These are phyloP conservation scores for Lathyrus aphaca DNA, from an alignment of 306 rosid genomes.

Conservation along the genomic window DNA sequence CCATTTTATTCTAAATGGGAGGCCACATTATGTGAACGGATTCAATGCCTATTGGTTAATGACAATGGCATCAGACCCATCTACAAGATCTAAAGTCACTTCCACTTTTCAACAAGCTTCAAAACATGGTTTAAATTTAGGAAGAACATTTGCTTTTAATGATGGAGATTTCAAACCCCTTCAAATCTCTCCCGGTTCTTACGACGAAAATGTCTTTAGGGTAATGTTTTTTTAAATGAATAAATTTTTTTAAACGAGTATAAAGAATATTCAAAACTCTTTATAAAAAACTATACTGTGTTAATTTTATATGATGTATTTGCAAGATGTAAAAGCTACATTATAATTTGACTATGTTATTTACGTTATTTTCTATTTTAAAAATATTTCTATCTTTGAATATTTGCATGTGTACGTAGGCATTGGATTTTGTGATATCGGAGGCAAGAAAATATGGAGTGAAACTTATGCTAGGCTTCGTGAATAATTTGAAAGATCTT, in stretches of 20 bases:
- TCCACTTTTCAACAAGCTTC: slow-evolving; percentile 41
- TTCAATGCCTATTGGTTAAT: slow-evolving; percentile 66
- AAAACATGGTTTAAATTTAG: slow-evolving; percentile 40
- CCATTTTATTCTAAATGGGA: slow-evolving; percentile 43
- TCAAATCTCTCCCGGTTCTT: slow-evolving; percentile 45
- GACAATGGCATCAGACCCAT: slow-evolving; percentile 54
- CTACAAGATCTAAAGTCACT: slow-evolving; percentile 47
- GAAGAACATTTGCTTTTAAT: slow-evolving; percentile 47
- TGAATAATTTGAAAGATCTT: slow-evolving; percentile 32
- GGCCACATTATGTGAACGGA: slow-evolving; percentile 47
- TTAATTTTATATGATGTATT: no score
- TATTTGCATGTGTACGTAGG: slow-evolving; percentile 13
- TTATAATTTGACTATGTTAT: neutral
- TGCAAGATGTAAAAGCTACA: no score
- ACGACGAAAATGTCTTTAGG: slow-evolving; percentile 41
- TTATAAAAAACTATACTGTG: no score
- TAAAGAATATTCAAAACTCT: no score
- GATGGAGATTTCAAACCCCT: slow-evolving; percentile 46
- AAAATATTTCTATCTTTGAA: no score
- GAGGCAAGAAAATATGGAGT: slow-evolving; percentile 38
- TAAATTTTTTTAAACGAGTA: no score
- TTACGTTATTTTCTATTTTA: no score
- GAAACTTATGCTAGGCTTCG: slow-evolving; percentile 12
- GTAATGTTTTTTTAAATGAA: neutral
- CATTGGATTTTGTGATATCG: slow-evolving; percentile 35